Conservation (phyloP, 2,329 filamentous ascomycete species). For the Zymoseptoria ardabiliae region DNA sequence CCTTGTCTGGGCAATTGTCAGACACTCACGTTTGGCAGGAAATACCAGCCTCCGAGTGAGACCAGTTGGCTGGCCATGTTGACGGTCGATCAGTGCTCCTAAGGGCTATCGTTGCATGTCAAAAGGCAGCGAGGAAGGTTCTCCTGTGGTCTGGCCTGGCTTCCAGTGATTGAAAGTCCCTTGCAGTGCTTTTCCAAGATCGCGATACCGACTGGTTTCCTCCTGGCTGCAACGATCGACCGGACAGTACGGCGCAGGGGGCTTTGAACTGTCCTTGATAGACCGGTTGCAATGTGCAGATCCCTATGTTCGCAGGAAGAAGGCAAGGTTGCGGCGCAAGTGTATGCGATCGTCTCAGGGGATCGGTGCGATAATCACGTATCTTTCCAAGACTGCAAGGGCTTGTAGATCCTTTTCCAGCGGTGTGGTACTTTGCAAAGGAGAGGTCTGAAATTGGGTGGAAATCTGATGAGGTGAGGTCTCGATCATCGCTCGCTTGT, state of each 20-base stretch:
- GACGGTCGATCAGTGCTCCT: background rate
- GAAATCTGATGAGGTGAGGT: background rate
- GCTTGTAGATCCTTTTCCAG: background rate
- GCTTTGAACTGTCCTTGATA: background rate
- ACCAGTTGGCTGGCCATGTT: constrained; percentile 40
- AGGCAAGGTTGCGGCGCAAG: background rate
- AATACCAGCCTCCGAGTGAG: constrained; percentile 54
- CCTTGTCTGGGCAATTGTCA: background rate
- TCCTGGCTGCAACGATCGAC: background rate
- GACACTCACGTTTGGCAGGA: constrained; percentile 51
- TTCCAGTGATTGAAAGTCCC: background rate
- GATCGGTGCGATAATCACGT: background rate
- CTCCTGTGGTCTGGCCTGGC: background rate
- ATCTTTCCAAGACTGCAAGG: background rate
- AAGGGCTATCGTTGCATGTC: constrained; percentile 5
- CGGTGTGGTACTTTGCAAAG: background rate
- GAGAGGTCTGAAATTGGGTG: background rate
- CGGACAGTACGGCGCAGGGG: background rate
- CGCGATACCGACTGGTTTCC: too few relatives aligned
- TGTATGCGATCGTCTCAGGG: background rate
- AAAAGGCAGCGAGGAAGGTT: background rate
- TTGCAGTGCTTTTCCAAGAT: background rate
- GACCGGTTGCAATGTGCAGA: background rate
- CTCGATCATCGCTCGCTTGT: background rate
- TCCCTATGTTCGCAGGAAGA: background rate